phyloP scores from a whole-genome alignment of 495 filamentous ascomycete genomes.

The Neurospora sp. region DNA sequence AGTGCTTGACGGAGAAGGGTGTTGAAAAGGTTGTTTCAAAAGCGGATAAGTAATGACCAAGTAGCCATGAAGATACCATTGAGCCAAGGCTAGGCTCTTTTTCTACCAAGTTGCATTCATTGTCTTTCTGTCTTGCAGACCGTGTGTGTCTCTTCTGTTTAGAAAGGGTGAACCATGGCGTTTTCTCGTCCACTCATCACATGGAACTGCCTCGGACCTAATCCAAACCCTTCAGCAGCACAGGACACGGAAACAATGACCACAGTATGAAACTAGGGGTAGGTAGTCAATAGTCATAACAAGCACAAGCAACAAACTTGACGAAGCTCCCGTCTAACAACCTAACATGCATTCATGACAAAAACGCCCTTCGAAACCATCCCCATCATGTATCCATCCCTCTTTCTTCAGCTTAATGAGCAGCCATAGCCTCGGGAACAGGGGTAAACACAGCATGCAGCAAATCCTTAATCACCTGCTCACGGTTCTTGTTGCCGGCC shows the following conservation, averaged over 20 bases:
- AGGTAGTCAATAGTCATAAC: not conserved
- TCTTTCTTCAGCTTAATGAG: not conserved
- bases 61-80: conserved; percentile 13
- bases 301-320: not conserved
- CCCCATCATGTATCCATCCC: no score
- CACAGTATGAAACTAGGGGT: not conserved
- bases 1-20: not conserved
- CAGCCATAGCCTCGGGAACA: not conserved
- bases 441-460: conserved; percentile 58
- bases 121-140: no score
- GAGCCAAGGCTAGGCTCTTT: not conserved
- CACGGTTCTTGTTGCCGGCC: conserved; percentile 66
- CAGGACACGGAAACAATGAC: not conserved
- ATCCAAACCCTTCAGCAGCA: not conserved
- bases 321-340: not conserved
- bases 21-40: conserved; percentile 4
- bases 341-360: not conserved
- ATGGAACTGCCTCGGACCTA: not conserved
- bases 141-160: not conserved
- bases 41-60: conserved; percentile 5
- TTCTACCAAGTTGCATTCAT: not conserved
- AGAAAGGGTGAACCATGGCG: not conserved
- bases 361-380: not conserved
- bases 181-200: not conserved
- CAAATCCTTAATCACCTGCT: conserved; percentile 70